Evolutionary conservation across 352 stramenopile species (phyloP).

Genomic region (Thalassiosira hispida): DNA sequence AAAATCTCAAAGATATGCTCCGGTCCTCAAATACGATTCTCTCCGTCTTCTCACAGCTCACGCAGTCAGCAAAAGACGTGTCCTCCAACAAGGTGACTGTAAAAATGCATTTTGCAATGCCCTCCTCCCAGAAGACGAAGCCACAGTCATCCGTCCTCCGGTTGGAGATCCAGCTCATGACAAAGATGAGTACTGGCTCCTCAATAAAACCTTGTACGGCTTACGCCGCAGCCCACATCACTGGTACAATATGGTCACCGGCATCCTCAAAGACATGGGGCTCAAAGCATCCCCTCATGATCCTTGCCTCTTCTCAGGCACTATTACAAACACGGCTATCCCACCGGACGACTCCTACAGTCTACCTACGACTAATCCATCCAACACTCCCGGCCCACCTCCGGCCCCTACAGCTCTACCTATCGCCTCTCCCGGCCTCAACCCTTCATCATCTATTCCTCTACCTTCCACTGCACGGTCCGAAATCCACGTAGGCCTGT

Average conservation of each 20-base stretch:
- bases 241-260: slow-evolving; percentile 42
- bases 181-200: slow-evolving; percentile 23
- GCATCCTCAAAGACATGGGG: slow-evolving; percentile 22
- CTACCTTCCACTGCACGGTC: neutral
- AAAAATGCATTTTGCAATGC: slow-evolving; percentile 38
- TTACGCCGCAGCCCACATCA: slow-evolving; percentile 20
- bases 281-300: slow-evolving; percentile 23
- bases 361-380: neutral
- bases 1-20: slow-evolving; percentile 24
- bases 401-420: too few relatives aligned
- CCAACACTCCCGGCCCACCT: neutral
- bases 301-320: slow-evolving; percentile 23
- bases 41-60: slow-evolving; percentile 9
- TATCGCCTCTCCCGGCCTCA: too few relatives aligned
- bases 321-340: neutral
- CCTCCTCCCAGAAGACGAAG: slow-evolving; percentile 15
- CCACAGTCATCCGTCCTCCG: slow-evolving; percentile 17
- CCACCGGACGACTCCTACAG: neutral
- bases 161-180: slow-evolving; percentile 9
- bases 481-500: slow-evolving; percentile 10
- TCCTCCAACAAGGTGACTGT: slow-evolving; percentile 35
- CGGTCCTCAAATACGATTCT: slow-evolving; percentile 18
- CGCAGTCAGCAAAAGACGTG: neutral
- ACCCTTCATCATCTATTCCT: neutral
- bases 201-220: slow-evolving; percentile 49